A percentile compares a stretch with the other conserved stretches of the same genome.
phyloP scores from a whole-genome alignment of 768 basidiomycete species.

The Pilatotrama ljubarskyi region DNA sequence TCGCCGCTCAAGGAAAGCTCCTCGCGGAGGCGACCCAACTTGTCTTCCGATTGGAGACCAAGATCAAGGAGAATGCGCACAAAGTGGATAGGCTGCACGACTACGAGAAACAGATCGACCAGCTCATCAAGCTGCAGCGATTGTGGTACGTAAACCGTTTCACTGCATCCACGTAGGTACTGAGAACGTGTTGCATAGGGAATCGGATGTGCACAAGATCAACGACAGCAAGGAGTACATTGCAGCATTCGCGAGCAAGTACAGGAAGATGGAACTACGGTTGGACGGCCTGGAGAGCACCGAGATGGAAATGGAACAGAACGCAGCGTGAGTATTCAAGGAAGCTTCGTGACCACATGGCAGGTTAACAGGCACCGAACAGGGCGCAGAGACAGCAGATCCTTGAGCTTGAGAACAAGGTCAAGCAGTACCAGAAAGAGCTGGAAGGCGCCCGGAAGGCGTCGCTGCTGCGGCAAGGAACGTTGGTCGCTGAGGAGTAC shows the following conservation, averaged over 20 bases:
- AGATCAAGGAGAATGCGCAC: conserved; percentile 74
- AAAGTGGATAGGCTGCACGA: conserved; percentile 81
- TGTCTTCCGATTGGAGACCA: conserved; percentile 72
- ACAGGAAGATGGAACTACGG: conserved; percentile 65
- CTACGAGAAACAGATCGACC: conserved; percentile 86
- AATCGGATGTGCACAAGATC: conserved; percentile 69
- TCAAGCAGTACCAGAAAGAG: conserved; percentile 48
- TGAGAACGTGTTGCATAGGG: conserved; percentile 45
- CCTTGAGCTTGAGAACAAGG: conserved; percentile 58
- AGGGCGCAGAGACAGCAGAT: conserved; percentile 63
- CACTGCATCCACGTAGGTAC: too few relatives aligned
- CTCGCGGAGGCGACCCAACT: conserved; percentile 68
- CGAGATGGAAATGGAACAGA: conserved; percentile 55
- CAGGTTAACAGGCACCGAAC: background rate
- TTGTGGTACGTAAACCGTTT: conserved; percentile 60
- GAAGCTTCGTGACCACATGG: background rate
- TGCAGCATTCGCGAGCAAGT: conserved; percentile 53
- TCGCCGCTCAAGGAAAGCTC: conserved; percentile 66
- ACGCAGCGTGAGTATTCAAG: conserved; percentile 51
- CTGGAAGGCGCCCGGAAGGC: conserved; percentile 34
- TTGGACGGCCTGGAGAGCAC: conserved; percentile 58
- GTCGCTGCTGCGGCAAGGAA: conserved; percentile 6
- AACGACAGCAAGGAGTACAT: conserved; percentile 64
- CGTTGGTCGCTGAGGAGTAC: conserved; percentile 33
- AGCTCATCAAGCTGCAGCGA: conserved; percentile 71